A percentile compares a stretch with the other conserved stretches of the same genome.
phyloP scores from a whole-genome alignment of 2,329 filamentous ascomycete genomes.

The Davidsoniella australis region DNA sequence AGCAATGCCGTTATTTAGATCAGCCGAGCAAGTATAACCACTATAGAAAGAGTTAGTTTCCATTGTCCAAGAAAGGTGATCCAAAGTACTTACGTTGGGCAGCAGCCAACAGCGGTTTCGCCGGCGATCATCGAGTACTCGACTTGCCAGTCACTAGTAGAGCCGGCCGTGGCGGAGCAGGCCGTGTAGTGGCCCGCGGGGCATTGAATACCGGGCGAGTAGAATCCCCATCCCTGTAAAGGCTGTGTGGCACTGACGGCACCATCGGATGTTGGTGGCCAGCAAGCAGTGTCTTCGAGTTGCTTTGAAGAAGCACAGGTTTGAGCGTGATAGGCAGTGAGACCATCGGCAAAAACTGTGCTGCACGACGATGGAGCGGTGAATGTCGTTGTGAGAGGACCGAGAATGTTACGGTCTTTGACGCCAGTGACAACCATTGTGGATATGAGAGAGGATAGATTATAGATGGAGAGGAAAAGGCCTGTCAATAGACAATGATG shows the following conservation, averaged over 20 bases:
- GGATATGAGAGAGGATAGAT: not conserved
- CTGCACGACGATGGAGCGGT: slow-evolving; percentile 12
- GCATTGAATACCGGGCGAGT: slow-evolving; percentile 21
- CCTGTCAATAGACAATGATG: no score
- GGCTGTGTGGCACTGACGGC: slow-evolving; percentile 12
- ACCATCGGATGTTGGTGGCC: slow-evolving; percentile 7
- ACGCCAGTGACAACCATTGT: slow-evolving; percentile 11
- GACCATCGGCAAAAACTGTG: slow-evolving; percentile 10
- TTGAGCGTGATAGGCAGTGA: slow-evolving; percentile 9
- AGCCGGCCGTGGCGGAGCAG: slow-evolving; percentile 18
- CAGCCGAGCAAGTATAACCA: slow-evolving; percentile 14
- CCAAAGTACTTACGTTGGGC: slow-evolving; percentile 17
- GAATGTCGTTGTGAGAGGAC: slow-evolving; percentile 14
- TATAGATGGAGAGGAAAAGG: no score
- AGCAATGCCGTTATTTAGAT: slow-evolving; percentile 14
- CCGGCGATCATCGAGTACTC: slow-evolving; percentile 16
- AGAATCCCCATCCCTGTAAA: slow-evolving; percentile 21
- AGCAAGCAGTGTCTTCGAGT: slow-evolving; percentile 10
- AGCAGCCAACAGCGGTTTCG: slow-evolving; percentile 21
- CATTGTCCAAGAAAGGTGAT: not conserved
- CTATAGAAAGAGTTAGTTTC: slow-evolving; percentile 3
- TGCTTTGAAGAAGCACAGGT: slow-evolving; percentile 8
- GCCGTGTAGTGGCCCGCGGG: slow-evolving; percentile 19
- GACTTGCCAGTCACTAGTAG: slow-evolving; percentile 16
- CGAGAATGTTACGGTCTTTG: slow-evolving; percentile 11